Conservation (phyloP, 495 filamentous ascomycete species). For the Penicillium argentinense region DNA sequence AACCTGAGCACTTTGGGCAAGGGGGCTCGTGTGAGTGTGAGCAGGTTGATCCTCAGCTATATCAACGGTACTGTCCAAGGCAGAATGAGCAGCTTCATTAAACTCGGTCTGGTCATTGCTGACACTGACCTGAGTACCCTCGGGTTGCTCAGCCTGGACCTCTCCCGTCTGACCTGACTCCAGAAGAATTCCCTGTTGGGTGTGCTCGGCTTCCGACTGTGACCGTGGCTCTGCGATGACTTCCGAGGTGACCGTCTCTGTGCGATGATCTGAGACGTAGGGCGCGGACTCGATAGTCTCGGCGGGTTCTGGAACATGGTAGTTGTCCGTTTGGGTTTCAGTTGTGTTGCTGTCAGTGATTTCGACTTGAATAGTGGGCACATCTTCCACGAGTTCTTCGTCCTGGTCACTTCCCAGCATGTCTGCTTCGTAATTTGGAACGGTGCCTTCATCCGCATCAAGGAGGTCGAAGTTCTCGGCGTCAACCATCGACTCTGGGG, state of each 20-base stretch:
- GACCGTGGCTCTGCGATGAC: not conserved
- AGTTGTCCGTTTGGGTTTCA: constrained; percentile 10
- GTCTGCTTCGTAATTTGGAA: constrained; percentile 42
- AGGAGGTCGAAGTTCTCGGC: constrained; percentile 28
- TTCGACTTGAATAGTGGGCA: constrained; percentile 31
- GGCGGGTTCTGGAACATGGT: constrained; percentile 11
- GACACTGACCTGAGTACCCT: not conserved
- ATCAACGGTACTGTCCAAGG: constrained; percentile 14
- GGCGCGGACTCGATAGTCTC: not conserved
- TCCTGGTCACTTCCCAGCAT: constrained; percentile 48
- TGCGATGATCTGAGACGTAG: not conserved
- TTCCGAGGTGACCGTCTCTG: not conserved
- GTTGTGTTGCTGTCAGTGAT: constrained; percentile 8
- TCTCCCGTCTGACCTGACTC: not conserved
- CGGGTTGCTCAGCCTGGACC: not conserved
- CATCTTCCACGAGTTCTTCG: constrained; percentile 31
- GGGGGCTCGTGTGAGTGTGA: no score
- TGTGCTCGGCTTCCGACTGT: not conserved
- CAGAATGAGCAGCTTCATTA: constrained; percentile 25
- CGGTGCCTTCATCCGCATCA: constrained; percentile 34
- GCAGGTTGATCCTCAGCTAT: constrained; percentile 4
- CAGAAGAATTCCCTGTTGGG: not conserved
- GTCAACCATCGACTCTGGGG: constrained; percentile 42
- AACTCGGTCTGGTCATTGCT: constrained; percentile 5
- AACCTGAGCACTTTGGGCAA: no score